Evolutionary conservation across 306 rosid genomes (phyloP).

Genomic region (Prunus padus): DNA sequence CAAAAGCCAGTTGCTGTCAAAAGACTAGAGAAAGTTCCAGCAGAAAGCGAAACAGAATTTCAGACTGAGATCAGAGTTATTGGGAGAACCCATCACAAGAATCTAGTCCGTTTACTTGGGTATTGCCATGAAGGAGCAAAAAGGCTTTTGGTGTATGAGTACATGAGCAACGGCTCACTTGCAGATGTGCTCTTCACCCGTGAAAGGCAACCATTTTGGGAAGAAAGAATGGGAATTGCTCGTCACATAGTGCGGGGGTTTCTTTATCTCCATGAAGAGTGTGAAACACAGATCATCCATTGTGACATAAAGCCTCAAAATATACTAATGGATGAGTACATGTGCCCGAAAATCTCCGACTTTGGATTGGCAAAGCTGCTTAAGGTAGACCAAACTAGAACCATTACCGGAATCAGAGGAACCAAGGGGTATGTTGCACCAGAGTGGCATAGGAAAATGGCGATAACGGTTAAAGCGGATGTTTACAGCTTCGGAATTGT

Average conservation of each 20-base stretch:
- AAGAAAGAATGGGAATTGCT: constrained; percentile 20
- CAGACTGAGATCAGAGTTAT: too few relatives aligned
- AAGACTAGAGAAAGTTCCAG: too few relatives aligned
- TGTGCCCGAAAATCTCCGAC: constrained; percentile 18
- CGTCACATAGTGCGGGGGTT: constrained; percentile 26
- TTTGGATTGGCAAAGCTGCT: constrained; percentile 35
- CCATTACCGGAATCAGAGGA: constrained; percentile 32
- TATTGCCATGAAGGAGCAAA: too few relatives aligned
- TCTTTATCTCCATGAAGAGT: constrained; percentile 35
- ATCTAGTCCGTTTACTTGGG: too few relatives aligned
- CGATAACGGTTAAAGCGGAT: too few relatives aligned
- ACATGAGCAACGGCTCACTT: too few relatives aligned
- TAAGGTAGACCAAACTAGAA: constrained; percentile 29
- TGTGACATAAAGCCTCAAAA: constrained; percentile 34
- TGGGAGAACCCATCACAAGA: too few relatives aligned
- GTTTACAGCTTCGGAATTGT: constrained; percentile 18
- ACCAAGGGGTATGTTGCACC: constrained; percentile 7
- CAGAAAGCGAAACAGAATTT: too few relatives aligned
- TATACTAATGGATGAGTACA: constrained; percentile 14
- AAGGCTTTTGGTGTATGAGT: too few relatives aligned
- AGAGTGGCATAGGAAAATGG: too few relatives aligned
- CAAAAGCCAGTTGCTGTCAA: too few relatives aligned
- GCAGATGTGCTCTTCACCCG: too few relatives aligned
- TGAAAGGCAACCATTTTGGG: constrained; percentile 28
- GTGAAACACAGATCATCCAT: constrained; percentile 29